A percentile compares a stretch with the other conserved stretches of the same genome.
phyloP scores from a whole-genome alignment of 1,139 yeast species.

The Blastobotrys petasosporus region DNA sequence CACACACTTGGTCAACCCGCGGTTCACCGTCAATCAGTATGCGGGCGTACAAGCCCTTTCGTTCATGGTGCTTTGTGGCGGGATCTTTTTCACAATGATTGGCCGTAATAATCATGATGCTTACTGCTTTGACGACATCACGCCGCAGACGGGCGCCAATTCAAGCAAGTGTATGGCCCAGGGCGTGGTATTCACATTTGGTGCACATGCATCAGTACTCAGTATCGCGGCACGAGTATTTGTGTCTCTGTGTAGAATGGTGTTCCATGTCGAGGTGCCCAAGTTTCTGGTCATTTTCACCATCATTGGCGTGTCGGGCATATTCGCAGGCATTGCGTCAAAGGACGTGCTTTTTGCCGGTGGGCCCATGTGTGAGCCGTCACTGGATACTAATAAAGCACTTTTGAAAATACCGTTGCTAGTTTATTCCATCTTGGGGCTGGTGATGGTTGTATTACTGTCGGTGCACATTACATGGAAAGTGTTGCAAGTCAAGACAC shows the following conservation, averaged over 20 bases:
- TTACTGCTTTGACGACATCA: constrained; percentile 9
- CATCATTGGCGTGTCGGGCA: constrained; percentile 12
- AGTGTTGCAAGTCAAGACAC: constrained; percentile 5
- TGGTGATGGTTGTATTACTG: constrained; percentile 9
- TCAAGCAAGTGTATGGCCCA: constrained; percentile 16
- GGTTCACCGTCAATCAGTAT: constrained; percentile 18
- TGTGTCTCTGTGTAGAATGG: constrained; percentile 14
- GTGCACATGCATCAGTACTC: constrained; percentile 15
- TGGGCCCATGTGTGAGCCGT: constrained; percentile 6
- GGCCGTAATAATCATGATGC: neutral
- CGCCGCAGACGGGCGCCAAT: constrained; percentile 11
- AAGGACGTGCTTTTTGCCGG: constrained; percentile 8
- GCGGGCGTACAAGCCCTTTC: constrained; percentile 20
- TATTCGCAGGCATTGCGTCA: constrained; percentile 16
- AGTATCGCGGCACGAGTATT: constrained; percentile 15
- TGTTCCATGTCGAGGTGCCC: constrained; percentile 13
- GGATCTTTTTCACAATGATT: neutral
- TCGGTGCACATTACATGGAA: constrained; percentile 14
- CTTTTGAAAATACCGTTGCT: constrained; percentile 9
- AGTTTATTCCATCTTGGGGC: constrained; percentile 12
- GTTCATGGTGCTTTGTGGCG: constrained; percentile 12
- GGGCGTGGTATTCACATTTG: constrained; percentile 18
- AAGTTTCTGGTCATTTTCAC: constrained; percentile 11
- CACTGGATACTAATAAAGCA: constrained; percentile 1
- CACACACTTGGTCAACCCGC: constrained; percentile 17